phyloP scores from a whole-genome alignment of 225 moss, liverwort and hornwort genomes.

The Pseudisothecium myosuroides region DNA sequence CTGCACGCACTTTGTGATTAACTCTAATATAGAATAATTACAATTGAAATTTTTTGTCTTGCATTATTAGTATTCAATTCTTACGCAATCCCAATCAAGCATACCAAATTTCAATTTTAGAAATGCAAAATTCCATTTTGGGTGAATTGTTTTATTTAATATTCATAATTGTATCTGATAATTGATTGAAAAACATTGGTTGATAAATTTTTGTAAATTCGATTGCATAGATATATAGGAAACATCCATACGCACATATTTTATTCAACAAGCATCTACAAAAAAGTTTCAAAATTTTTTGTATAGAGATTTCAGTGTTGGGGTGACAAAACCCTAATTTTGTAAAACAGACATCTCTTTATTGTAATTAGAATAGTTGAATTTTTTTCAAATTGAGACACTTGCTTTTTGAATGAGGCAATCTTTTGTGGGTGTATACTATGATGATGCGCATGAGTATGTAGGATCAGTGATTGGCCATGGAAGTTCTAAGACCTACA shows the following conservation, averaged over 20 bases:
- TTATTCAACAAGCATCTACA: background rate
- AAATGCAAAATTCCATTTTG: background rate
- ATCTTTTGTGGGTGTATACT: background rate
- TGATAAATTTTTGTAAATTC: background rate
- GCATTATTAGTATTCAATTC: background rate
- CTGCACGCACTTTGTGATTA: background rate
- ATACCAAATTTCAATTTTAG: background rate
- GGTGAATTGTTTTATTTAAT: background rate
- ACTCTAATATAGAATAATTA: no score
- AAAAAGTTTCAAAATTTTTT: background rate
- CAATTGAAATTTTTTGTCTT: background rate
- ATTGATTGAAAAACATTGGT: background rate
- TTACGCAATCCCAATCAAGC: background rate
- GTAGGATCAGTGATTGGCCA: background rate
- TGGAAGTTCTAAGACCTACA: background rate
- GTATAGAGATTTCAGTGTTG: background rate
- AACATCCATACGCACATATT: fast-evolving
- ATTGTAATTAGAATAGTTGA: background rate
- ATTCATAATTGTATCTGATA: no score
- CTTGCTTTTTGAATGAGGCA: background rate
- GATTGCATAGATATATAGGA: background rate
- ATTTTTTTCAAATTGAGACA: background rate
- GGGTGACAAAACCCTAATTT: background rate
- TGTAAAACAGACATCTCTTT: background rate
- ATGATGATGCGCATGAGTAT: fast-evolving